These are phyloP conservation scores for Candida pseudocylindracea DNA, from an alignment of 1,139 yeast species.

Conservation along the genomic window DNA sequence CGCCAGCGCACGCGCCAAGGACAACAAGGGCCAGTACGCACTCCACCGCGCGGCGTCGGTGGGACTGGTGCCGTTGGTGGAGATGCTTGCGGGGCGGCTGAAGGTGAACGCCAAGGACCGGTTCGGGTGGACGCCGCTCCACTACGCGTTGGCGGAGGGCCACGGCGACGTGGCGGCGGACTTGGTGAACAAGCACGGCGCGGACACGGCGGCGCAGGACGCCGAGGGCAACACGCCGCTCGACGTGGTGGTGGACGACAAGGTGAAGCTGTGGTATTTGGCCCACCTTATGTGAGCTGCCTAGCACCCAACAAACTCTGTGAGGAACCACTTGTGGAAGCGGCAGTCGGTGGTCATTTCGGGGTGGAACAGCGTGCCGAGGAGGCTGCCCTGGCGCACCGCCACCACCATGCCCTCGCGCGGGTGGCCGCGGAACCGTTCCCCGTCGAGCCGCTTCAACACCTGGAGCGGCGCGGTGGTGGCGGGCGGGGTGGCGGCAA, in stretches of 20 bases:
- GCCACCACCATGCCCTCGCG: conserved; percentile 33
- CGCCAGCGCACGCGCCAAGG: conserved; percentile 45
- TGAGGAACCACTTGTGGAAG: conserved; percentile 55
- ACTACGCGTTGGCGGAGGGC: conserved; percentile 86
- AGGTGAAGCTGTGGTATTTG: too few relatives aligned
- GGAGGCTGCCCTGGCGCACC: conserved; percentile 39
- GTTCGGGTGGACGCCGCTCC: conserved; percentile 71
- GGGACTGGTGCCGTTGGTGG: conserved; percentile 37
- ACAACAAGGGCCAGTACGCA: conserved; percentile 41
- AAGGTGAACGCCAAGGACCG: conserved; percentile 37
- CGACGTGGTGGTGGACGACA: too few relatives aligned
- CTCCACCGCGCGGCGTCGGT: conserved; percentile 70
- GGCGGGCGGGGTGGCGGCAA: conserved; percentile 3
- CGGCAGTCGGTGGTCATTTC: conserved; percentile 37
- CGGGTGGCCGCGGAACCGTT: too few relatives aligned
- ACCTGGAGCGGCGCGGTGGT: conserved; percentile 16
- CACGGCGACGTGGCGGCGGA: conserved; percentile 54
- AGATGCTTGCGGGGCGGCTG: conserved; percentile 2
- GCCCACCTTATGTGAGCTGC: too few relatives aligned
- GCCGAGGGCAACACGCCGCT: too few relatives aligned
- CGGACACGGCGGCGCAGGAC: too few relatives aligned
- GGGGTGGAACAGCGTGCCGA: conserved; percentile 73
- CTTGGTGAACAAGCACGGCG: conserved; percentile 13
- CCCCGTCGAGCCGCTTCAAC: conserved; percentile 13
- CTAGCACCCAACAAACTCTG: conserved; percentile 18